Evolutionary conservation across 2,329 filamentous ascomycete species (phyloP).

Genomic region (Paecilomyces dactylethromorphus): DNA sequence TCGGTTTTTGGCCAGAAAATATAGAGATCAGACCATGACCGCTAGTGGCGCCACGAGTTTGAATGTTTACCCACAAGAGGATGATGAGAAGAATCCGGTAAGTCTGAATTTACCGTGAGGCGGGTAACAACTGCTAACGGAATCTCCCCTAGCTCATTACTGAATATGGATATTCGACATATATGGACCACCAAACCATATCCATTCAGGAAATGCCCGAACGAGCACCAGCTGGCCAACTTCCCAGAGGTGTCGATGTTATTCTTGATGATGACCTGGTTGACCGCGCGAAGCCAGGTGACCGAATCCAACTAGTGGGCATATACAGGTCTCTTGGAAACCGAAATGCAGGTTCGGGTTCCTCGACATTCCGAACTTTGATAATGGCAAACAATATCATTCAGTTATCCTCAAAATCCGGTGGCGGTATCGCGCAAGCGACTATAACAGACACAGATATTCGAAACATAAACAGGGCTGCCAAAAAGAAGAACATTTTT

Average conservation of each 20-base stretch:
- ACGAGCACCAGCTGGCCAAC: constrained; percentile 85
- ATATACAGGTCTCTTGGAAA: constrained; percentile 93
- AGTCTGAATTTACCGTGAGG: constrained; percentile 9
- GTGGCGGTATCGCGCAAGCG: constrained; percentile 84
- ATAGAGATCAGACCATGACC: constrained; percentile 96
- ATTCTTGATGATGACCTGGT: constrained; percentile 96
- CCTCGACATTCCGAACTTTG: constrained; percentile 88
- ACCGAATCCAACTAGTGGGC: constrained; percentile 93
- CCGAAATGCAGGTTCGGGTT: constrained; percentile 82
- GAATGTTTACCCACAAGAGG: constrained; percentile 89
- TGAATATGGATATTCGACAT: constrained; percentile 93
- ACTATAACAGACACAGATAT: constrained; percentile 95
- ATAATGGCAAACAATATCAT: constrained; percentile 94
- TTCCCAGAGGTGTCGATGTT: constrained; percentile 91
- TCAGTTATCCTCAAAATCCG: constrained; percentile 89
- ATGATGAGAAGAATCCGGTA: constrained; percentile 82
- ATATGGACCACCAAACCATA: constrained; percentile 93
- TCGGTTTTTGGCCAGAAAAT: constrained; percentile 83
- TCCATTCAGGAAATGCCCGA: constrained; percentile 99
- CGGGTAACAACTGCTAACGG: constrained; percentile 5
- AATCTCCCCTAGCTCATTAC: constrained; percentile 59
- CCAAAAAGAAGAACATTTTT: constrained; percentile 91
- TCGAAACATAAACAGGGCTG: constrained; percentile 95
- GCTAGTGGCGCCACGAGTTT: constrained; percentile 76
- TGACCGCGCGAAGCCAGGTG: constrained; percentile 88